Percentiles rank a stretch among this genome's conserved stretches.
phyloP scores from a whole-genome alignment of 306 rosid genomes.

The Fragaria iinumae region DNA sequence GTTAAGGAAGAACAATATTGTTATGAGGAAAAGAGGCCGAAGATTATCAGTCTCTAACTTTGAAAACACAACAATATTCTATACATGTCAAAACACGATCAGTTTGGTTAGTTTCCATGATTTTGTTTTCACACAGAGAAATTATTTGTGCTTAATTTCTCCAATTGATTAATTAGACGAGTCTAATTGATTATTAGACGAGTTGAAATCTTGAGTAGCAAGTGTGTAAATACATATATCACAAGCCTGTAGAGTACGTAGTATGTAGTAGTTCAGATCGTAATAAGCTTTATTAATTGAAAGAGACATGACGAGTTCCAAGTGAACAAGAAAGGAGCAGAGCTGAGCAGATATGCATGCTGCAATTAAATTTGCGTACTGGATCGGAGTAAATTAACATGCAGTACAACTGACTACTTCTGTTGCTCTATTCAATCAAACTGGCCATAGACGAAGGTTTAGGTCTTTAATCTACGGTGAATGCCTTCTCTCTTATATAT shows the following conservation, averaged over 20 bases:
- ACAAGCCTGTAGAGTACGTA: not conserved
- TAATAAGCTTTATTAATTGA: not conserved
- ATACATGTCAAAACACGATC: not conserved
- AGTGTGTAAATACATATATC: not conserved
- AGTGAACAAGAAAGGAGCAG: not conserved
- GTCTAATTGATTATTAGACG: not conserved
- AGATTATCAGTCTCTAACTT: too few relatives aligned
- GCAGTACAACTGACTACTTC: conserved; percentile 12
- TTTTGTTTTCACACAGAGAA: too few relatives aligned
- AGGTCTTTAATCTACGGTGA: not conserved
- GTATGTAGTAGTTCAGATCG: not conserved
- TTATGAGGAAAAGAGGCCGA: too few relatives aligned
- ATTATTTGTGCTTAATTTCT: not conserved
- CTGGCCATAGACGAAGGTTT: not conserved
- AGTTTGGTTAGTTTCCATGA: not conserved
- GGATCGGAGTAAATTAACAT: not conserved
- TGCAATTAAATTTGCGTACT: conserved; percentile 7
- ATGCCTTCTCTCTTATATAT: not conserved
- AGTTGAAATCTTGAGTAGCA: not conserved
- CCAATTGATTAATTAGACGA: not conserved
- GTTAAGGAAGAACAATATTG: too few relatives aligned
- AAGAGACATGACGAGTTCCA: not conserved
- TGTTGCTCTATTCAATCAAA: conserved; percentile 1
- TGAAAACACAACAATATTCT: not conserved
- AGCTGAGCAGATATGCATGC: not conserved